Conservation (phyloP, 805 yeast genomes). For the Ascoidea rubescens region DNA sequence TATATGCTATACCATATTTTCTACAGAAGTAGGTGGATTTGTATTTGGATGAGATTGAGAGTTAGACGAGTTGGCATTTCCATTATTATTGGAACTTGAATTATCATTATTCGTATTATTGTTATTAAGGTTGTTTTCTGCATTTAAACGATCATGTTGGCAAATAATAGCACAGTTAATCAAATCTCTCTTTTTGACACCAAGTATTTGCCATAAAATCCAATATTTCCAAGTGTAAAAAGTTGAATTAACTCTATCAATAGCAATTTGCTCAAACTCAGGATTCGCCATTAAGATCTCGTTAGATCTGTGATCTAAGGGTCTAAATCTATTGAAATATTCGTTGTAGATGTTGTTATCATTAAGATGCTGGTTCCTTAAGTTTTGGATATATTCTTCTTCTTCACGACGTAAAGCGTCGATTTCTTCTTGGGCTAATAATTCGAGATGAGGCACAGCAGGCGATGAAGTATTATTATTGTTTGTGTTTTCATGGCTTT, state of each 20-base stretch:
- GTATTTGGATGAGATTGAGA: neutral
- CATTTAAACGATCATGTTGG: slow-evolving; percentile 18
- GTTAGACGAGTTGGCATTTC: neutral
- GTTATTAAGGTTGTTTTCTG: slow-evolving; percentile 1
- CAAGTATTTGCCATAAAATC: slow-evolving; percentile 44
- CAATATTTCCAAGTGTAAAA: slow-evolving; percentile 19
- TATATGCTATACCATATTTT: neutral
- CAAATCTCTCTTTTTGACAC: slow-evolving; percentile 32
- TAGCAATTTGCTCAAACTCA: slow-evolving; percentile 32
- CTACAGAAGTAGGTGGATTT: neutral
- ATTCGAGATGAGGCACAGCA: slow-evolving; percentile 1
- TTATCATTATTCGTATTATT: neutral
- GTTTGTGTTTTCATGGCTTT: too few relatives aligned
- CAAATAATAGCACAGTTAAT: slow-evolving; percentile 36
- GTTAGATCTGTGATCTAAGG: slow-evolving; percentile 27
- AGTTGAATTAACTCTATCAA: slow-evolving; percentile 18
- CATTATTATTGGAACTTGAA: neutral
- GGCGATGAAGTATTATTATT: too few relatives aligned
- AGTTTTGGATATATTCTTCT: slow-evolving; percentile 13
- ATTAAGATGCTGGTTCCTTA: slow-evolving; percentile 13
- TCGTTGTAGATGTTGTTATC: slow-evolving; percentile 4
- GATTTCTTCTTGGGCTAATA: slow-evolving; percentile 7
- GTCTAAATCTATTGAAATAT: slow-evolving; percentile 11
- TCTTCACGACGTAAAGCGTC: slow-evolving; percentile 14
- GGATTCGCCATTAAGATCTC: slow-evolving; percentile 26